Conservation (phyloP, 2,329 filamentous ascomycete genomes). For the Cytospora schulzeri region DNA sequence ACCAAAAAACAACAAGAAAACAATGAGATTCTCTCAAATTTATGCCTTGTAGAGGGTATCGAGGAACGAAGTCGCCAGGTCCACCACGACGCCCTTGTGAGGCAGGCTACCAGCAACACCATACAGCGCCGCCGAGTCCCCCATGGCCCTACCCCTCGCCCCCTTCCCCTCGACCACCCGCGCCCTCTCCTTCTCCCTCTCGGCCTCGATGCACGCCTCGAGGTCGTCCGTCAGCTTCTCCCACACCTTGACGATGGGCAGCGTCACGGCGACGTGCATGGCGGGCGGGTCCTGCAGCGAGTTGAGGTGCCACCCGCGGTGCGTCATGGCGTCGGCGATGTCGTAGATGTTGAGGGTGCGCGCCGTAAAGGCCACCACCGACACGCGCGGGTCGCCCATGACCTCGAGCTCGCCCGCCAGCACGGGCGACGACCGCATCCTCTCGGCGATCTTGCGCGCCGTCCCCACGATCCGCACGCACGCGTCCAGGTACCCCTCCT, state of each 20-base stretch:
- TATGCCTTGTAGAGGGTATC: slow-evolving; percentile 90
- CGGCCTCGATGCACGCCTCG: slow-evolving; percentile 66
- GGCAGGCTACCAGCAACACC: slow-evolving; percentile 93
- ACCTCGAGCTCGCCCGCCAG: slow-evolving; percentile 75
- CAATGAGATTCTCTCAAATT: slow-evolving; percentile 21
- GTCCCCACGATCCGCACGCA: slow-evolving; percentile 87
- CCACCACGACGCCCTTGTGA: slow-evolving; percentile 92
- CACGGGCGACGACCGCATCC: slow-evolving; percentile 69
- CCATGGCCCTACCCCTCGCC: slow-evolving; percentile 66
- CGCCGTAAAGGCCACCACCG: slow-evolving; percentile 86
- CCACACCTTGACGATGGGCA: slow-evolving; percentile 80
- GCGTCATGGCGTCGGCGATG: slow-evolving; percentile 83
- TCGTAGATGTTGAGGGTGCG: slow-evolving; percentile 90
- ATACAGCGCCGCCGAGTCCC: slow-evolving; percentile 86
- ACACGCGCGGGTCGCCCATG: slow-evolving; percentile 83
- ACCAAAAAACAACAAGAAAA: no score
- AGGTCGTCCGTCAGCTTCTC: slow-evolving; percentile 78
- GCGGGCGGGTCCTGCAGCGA: slow-evolving; percentile 88
- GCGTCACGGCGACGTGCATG: slow-evolving; percentile 90
- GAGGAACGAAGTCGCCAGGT: slow-evolving; percentile 86
- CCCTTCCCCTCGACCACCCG: slow-evolving; percentile 70
- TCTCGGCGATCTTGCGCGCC: slow-evolving; percentile 77
- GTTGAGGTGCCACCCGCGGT: slow-evolving; percentile 92
- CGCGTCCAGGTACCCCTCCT: slow-evolving; percentile 82
- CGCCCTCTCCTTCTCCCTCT: slow-evolving; percentile 80